phyloP scores from a whole-genome alignment of 257 asterid species.

The Solanum chmielewskii region DNA sequence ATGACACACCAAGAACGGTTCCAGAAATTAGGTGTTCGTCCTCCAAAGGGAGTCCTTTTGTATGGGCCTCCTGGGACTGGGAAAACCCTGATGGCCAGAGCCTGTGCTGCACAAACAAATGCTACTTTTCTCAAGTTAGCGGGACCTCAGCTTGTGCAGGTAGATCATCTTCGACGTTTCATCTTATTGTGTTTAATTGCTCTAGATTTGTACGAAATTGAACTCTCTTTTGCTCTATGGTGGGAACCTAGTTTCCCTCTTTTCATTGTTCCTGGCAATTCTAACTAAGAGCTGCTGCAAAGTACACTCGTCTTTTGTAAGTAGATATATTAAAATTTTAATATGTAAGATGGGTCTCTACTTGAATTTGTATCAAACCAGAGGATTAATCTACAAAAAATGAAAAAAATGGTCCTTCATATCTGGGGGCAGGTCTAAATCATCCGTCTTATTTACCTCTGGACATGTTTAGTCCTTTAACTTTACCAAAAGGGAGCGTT shows the following conservation, averaged over 20 bases:
- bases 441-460: not conserved
- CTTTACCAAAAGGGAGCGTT: not conserved
- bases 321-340: not conserved
- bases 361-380: not conserved
- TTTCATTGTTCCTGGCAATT: not conserved
- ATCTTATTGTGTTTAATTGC: not conserved
- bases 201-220: not conserved
- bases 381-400: not conserved
- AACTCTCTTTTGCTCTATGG: not conserved
- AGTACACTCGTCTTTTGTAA: not conserved
- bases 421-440: not conserved
- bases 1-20: constrained; percentile 85
- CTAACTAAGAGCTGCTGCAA: not conserved
- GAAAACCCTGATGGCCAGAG: constrained; percentile 86
- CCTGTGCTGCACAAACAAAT: constrained; percentile 97
- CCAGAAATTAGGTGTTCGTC: constrained; percentile 74
- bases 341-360: not conserved
- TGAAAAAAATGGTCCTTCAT: not conserved
- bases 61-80: constrained; percentile 95
- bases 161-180: not conserved
- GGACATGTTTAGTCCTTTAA: not conserved
- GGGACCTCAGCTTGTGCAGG: constrained; percentile 97
- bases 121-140: constrained; percentile 93
- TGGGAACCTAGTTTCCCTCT: not conserved
- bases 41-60: constrained; percentile 78